phyloP scores from a whole-genome alignment of 2,329 filamentous ascomycete species.

The Calonectria naviculata region DNA sequence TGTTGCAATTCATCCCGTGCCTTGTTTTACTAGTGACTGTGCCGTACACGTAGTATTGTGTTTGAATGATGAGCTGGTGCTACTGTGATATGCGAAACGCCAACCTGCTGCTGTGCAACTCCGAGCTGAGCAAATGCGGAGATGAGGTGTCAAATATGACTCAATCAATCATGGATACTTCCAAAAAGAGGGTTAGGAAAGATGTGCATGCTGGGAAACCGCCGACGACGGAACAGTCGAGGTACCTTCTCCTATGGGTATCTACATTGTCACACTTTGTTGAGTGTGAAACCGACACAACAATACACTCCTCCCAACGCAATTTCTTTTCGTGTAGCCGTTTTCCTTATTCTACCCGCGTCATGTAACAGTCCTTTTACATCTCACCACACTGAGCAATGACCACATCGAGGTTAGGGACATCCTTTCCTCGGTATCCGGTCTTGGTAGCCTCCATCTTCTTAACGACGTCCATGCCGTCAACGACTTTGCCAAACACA shows the following conservation, averaged over 20 bases:
- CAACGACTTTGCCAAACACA: constrained; percentile 90
- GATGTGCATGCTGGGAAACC: constrained; percentile 26
- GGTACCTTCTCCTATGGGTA: constrained; percentile 31
- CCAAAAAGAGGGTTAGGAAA: constrained; percentile 8
- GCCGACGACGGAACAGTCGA: constrained; percentile 25
- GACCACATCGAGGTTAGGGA: constrained; percentile 85
- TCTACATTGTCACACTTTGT: constrained; percentile 22
- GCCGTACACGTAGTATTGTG: constrained; percentile 2
- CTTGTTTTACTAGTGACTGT: not conserved
- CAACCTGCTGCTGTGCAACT: not conserved
- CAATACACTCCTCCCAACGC: not conserved
- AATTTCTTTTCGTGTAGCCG: not conserved
- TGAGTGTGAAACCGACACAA: not conserved
- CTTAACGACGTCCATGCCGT: constrained; percentile 88
- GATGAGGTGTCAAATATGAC: not conserved
- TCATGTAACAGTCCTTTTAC: constrained; percentile 65
- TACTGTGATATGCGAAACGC: not conserved
- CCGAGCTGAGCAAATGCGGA: constrained; percentile 1
- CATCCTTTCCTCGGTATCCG: constrained; percentile 77
- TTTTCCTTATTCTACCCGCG: not conserved
- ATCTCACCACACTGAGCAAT: constrained; percentile 94
- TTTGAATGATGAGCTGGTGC: constrained; percentile 3
- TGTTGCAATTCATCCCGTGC: constrained; percentile 14
- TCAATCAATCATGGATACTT: not conserved
- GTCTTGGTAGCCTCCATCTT: constrained; percentile 95